Percentiles rank a stretch among this genome's conserved stretches.
phyloP scores from a whole-genome alignment of 1,139 yeast species.

The Pichia sp. region DNA sequence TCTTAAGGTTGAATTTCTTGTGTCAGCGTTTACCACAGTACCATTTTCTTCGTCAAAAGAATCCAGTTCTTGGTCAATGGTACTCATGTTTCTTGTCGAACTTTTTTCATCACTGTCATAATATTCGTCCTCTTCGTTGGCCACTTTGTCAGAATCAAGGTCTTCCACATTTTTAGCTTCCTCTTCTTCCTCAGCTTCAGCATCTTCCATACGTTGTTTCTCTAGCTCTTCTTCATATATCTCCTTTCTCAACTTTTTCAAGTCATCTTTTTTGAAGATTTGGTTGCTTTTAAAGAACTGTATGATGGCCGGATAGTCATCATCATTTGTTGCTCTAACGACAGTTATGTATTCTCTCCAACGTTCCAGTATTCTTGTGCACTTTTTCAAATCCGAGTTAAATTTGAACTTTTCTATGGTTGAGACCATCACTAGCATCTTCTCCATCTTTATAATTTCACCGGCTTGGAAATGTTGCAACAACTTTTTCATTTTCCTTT shows the following conservation, averaged over 20 bases:
- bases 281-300: constrained; percentile 56
- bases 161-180: constrained; percentile 5
- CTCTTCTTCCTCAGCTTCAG: constrained; percentile 1
- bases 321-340: constrained; percentile 52
- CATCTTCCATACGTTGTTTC: background rate
- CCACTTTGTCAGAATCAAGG: background rate
- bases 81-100: background rate
- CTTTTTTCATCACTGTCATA: background rate
- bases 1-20: background rate
- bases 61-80: constrained; percentile 5
- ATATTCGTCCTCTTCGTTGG: background rate
- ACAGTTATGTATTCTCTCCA: constrained; percentile 77
- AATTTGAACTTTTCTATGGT: constrained; percentile 33
- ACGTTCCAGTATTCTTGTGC: constrained; percentile 56
- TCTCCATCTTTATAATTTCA: constrained; percentile 60
- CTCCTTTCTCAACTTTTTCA: constrained; percentile 24
- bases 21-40: background rate
- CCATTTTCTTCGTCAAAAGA: constrained; percentile 10
- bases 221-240: constrained; percentile 11
- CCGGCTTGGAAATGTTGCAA: constrained; percentile 42
- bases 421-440: constrained; percentile 57
- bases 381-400: constrained; percentile 45
- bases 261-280: constrained; percentile 30
- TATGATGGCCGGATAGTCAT: constrained; percentile 46
- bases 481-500: constrained; percentile 20